Evolutionary conservation across 768 basidiomycete species (phyloP), one percentile per base, ranked within the genome.

Genomic region (Suillus americanus): DNA sequence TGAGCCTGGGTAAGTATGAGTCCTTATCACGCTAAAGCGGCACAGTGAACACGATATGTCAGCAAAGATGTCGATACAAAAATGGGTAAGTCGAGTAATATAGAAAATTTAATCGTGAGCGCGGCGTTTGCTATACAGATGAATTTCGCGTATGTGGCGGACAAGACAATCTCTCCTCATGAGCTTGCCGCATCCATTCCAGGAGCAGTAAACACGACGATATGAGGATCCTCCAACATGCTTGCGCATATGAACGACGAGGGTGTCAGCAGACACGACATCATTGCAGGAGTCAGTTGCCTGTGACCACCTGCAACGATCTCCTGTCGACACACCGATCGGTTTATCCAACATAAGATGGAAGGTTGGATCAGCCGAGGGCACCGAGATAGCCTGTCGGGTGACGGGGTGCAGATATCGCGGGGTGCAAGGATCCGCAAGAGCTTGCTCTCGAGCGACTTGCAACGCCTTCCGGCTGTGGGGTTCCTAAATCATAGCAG

Each of bases 151-250:
- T 54, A 54, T 35, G 12, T 54, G 53, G 20, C 53, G 53, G 33
- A 54, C 33, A 54, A 54, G 53, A 35, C 53, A 54, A 54, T 54
- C 53, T 35, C 20, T 54, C 33, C 53, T 54, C 53, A 54, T 54
- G 12, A 54, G 20, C 53, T 54, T 54, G 35, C 53, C 53, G 13
- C 53, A 54, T 54, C 53, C 53, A 13, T 54, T 54, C 53, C 53
- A 54, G 53, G 53, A 54, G 12, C 53, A 54, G 53, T 35, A 13
- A 54, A 54, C 6, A 20, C 53, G 53, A 30, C 5, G 12, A 35
- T 54, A 6, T 18, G 53, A 54, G 12, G 20, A n/a, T 35, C 33
- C 33, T 35, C 30, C 20, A 13, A 54, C 33, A 35, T 54, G 53
- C 20, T 54, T 54, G 33, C 53, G 53, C 30, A 54, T 54, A 54